phyloP scores from a whole-genome alignment of 306 rosid genomes.

The Hippophae tibetana region DNA sequence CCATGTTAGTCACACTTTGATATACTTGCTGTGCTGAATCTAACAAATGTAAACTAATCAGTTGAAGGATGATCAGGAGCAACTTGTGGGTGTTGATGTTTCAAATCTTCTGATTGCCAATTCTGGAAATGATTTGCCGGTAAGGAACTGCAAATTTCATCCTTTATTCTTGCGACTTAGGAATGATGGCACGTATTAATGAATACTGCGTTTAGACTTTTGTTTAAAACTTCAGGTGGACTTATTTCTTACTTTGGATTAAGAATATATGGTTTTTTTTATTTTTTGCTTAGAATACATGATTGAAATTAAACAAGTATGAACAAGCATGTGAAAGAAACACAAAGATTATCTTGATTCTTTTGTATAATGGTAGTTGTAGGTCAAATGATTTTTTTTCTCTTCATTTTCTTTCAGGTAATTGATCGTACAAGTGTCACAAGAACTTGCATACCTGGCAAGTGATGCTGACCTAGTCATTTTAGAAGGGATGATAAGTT shows the following conservation, averaged over 20 bases:
- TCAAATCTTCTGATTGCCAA: slow-evolving; percentile 70
- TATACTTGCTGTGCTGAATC: slow-evolving; percentile 7
- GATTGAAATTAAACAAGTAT: no score
- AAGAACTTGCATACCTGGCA: slow-evolving; percentile 78
- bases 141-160: slow-evolving; percentile 33
- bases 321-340: no score
- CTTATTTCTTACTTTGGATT: no score
- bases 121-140: slow-evolving; percentile 97
- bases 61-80: slow-evolving; percentile 68
- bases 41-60: slow-evolving; percentile 27
- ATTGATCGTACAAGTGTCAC: slow-evolving; percentile 71
- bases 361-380: slow-evolving; percentile 1
- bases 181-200: no score
- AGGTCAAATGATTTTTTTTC: neutral
- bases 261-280: no score
- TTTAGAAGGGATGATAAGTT: slow-evolving; percentile 94
- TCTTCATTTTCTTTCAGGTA: slow-evolving; percentile 35
- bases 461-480: slow-evolving; percentile 82
- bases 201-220: no score
- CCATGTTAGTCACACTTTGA: neutral
- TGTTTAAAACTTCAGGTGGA: no score
- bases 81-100: slow-evolving; percentile 60
- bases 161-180: neutral
- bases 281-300: no score
- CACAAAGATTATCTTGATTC: neutral